These are phyloP conservation scores for Fistulinella cinereoalba DNA, from an alignment of 1,284 basidiomycete species.

Conservation along the genomic window DNA sequence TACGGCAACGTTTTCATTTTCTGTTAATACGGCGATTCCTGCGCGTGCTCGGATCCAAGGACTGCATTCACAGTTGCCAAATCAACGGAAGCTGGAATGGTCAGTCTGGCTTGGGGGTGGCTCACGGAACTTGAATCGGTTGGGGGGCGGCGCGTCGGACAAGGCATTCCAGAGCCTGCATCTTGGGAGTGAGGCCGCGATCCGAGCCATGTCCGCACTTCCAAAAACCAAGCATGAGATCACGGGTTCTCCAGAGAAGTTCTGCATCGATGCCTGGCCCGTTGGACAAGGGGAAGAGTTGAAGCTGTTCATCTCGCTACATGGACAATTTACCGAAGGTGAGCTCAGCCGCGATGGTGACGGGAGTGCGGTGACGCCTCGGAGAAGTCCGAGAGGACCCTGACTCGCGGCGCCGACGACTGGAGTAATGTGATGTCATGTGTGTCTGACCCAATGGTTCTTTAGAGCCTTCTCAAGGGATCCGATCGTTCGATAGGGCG, in stretches of 20 bases:
- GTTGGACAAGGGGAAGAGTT: constrained; percentile 60
- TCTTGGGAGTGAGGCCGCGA: constrained; percentile 66
- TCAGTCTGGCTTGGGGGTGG: constrained; percentile 59
- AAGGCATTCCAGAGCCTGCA: constrained; percentile 71
- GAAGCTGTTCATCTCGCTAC: constrained; percentile 78
- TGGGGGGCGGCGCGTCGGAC: constrained; percentile 52
- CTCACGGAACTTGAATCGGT: constrained; percentile 76
- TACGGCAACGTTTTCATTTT: constrained; percentile 85
- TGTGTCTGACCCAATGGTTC: constrained; percentile 11
- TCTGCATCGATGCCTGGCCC: constrained; percentile 87
- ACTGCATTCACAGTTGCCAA: constrained; percentile 64
- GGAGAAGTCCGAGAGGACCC: constrained; percentile 14
- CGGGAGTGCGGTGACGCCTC: constrained; percentile 6
- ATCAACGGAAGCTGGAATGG: constrained; percentile 81
- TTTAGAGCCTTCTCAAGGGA: constrained; percentile 56
- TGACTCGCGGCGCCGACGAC: constrained; percentile 3
- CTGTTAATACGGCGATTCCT: constrained; percentile 79
- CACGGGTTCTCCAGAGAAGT: constrained; percentile 69
- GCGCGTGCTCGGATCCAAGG: constrained; percentile 67
- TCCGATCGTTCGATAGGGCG: constrained; percentile 91
- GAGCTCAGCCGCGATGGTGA: constrained; percentile 30
- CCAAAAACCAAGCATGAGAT: constrained; percentile 84
- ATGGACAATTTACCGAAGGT: constrained; percentile 93
- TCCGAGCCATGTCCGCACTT: constrained; percentile 60
- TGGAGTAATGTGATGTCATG: constrained; percentile 15